phyloP scores from a whole-genome alignment of 2,329 filamentous ascomycete species.

The Ilyonectria destructans region DNA sequence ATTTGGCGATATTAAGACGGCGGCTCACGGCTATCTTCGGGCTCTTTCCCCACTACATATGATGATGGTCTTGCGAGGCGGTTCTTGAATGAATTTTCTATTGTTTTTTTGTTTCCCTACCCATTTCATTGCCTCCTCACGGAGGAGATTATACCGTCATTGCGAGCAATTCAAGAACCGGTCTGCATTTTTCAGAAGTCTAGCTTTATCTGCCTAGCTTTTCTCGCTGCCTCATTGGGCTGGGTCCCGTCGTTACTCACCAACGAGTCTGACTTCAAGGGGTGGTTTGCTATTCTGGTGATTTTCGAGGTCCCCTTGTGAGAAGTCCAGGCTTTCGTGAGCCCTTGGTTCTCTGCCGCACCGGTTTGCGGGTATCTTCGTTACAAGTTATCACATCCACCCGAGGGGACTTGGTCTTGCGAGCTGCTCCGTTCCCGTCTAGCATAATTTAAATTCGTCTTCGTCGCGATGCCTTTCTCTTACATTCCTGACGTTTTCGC shows the following conservation, averaged over 20 bases:
- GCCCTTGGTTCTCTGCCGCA: not conserved
- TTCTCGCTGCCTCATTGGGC: conserved; percentile 3
- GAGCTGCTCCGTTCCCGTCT: conserved; percentile 4
- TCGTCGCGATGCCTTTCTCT: not conserved
- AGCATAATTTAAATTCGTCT: not conserved
- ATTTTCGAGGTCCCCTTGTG: not conserved
- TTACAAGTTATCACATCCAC: too few species aligned
- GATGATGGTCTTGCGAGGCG: conserved; percentile 49
- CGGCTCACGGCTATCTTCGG: conserved; percentile 46
- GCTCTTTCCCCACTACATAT: conserved; percentile 46
- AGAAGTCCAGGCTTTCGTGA: not conserved
- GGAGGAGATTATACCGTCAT: conserved; percentile 49
- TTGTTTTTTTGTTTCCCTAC: conserved; percentile 40
- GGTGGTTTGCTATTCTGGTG: conserved; percentile 3
- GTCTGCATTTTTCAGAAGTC: conserved; percentile 36
- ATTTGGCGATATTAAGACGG: conserved; percentile 49
- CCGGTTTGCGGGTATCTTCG: not conserved
- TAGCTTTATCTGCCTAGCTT: conserved; percentile 26
- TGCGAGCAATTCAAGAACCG: conserved; percentile 50
- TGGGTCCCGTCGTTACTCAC: not conserved
- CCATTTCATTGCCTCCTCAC: conserved; percentile 46
- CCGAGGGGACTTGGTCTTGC: not conserved
- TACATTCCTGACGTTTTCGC: not conserved
- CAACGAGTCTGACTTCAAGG: not conserved
- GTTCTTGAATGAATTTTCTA: conserved; percentile 52